Evolutionary conservation across 352 stramenopile genomes (phyloP), one percentile per base, ranked within the genome.

Genomic region (Globisporangium splendens): DNA sequence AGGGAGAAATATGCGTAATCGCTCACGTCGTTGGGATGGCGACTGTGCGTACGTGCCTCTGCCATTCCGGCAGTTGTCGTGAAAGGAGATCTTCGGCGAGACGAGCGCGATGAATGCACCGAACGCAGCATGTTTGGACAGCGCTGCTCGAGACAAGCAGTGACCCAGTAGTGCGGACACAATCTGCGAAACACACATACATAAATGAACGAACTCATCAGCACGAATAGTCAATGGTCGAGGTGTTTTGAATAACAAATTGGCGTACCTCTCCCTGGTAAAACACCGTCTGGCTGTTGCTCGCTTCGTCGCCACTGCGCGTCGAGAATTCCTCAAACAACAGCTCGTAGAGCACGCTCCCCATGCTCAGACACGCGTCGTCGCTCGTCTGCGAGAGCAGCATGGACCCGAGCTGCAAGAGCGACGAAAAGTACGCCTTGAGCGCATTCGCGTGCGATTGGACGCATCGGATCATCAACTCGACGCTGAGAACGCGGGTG

Each of bases 241-340:
- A 35, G 28, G 28, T 8, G 28, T 8, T 6, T 35, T 6, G 28
- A 8, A 35, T 8, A 35, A 8, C 28, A 11, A 4, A 35, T 33
- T 3, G 14, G 18, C 57, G 46, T 52, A 88, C 78, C 69, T 88
- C 73, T 46, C 72, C 69, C 49, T 80, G 72, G 46, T 85, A 85
- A 24, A 80, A 82, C 11, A 50, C 61, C 0, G 66, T 65, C 46
- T 78, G 62, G 15, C 50, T 35, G 28, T 35, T 54, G 11, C 51
- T 68, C 18, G 28, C 59, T 15, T 68, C 62, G 22, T 61, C 44
- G 24, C 56, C 54, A 7, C 14, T 44, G 13, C 22, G 42, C 1
- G 44, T 50, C 1, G 74, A 72, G 14, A 83, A 75, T 51, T 88
- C 73, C 33, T 83, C 69, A 46, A 85, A 86, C 0, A 86, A 54